Evolutionary conservation across 148 eudicot species (phyloP).

Genomic region (Rhododendron ovatum): DNA sequence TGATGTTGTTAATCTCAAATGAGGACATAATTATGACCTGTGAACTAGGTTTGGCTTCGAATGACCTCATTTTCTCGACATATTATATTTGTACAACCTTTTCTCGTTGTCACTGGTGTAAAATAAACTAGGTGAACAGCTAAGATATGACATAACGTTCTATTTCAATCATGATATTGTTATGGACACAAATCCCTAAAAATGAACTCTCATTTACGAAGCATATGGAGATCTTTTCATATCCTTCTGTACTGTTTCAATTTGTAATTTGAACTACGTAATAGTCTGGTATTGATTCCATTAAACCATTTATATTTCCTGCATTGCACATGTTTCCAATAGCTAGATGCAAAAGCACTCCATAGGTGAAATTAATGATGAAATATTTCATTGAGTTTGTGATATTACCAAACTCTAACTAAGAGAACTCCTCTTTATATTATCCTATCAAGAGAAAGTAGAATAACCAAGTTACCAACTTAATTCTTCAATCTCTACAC

Average conservation of each 20-base stretch:
- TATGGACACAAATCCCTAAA: background rate
- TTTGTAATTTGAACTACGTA: background rate
- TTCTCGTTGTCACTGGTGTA: background rate
- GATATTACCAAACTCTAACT: background rate
- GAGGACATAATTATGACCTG: background rate
- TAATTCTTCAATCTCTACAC: background rate
- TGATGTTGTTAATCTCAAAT: background rate
- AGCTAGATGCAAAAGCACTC: background rate
- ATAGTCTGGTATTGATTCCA: background rate
- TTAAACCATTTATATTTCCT: background rate
- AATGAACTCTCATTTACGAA: background rate
- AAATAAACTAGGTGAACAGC: background rate
- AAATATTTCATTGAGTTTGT: background rate
- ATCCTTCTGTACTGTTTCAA: background rate
- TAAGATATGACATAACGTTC: background rate
- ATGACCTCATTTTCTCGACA: background rate
- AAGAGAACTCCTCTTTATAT: background rate
- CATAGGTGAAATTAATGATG: background rate
- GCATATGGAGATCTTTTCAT: background rate
- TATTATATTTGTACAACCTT: background rate
- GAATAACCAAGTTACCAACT: background rate
- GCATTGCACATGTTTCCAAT: background rate
- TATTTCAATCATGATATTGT: background rate
- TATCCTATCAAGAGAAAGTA: background rate
- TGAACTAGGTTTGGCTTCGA: background rate